These are phyloP conservation scores for Acanthamoeba healyi DNA, from an alignment of 208 protist species.

Conservation along the genomic window DNA sequence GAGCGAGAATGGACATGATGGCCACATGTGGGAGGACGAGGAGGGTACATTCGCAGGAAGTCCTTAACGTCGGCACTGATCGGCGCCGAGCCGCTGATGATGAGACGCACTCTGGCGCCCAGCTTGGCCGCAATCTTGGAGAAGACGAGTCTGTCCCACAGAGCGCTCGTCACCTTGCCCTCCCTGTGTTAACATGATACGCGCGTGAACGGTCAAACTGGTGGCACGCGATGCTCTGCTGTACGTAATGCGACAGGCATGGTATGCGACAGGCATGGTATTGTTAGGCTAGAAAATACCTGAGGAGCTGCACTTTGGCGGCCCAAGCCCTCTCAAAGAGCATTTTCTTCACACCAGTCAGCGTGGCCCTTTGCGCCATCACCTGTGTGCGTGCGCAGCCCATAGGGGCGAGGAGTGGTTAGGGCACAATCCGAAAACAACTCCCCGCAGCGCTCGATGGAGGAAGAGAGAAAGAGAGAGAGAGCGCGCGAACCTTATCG, in stretches of 20 bases:
- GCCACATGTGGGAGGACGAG: conserved; percentile 67
- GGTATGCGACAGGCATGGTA: too few species aligned
- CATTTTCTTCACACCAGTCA: conserved; percentile 70
- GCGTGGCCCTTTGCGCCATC: conserved; percentile 1
- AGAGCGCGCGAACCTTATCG: conserved; percentile 81
- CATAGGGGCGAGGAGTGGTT: neutral
- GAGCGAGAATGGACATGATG: neutral
- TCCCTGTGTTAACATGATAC: neutral
- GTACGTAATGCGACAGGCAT: conserved; percentile 21
- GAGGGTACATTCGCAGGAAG: conserved; percentile 87
- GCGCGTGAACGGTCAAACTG: too few species aligned
- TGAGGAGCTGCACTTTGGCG: conserved; percentile 29
- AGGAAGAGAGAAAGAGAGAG: conserved; percentile 79
- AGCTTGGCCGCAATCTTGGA: conserved; percentile 80
- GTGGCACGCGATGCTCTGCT: too few species aligned
- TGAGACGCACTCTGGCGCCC: conserved; percentile 88
- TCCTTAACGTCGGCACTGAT: conserved; percentile 87
- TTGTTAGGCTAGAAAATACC: too few species aligned
- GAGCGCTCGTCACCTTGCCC: conserved; percentile 11
- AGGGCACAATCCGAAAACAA: too few species aligned
- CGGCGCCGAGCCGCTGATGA: conserved; percentile 90
- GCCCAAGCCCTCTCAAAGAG: conserved; percentile 74
- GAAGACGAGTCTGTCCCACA: conserved; percentile 54
- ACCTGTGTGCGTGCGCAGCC: neutral
- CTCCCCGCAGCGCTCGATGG: too few species aligned